Percentiles rank a stretch among this genome's conserved stretches.
Conservation (phyloP, 495 filamentous ascomycete species). For the Hyaloscypha bicolor region DNA sequence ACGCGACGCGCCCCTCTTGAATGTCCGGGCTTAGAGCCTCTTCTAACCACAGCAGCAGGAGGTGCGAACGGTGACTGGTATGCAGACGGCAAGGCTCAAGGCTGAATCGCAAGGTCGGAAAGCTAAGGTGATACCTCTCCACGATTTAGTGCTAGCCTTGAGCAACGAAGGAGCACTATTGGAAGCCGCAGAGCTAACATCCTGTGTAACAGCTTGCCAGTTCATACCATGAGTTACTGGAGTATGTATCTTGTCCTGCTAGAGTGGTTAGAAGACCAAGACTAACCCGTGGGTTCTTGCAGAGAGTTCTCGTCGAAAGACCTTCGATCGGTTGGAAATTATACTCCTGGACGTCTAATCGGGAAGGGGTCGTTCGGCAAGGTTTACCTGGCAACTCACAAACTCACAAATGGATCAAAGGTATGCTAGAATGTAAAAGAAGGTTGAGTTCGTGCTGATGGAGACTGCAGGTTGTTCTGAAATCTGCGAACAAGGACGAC, state of each 20-base stretch:
- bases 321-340: constrained; percentile 89
- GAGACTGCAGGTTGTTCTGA: constrained; percentile 80
- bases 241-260: constrained; percentile 59
- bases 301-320: constrained; percentile 96
- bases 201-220: constrained; percentile 73
- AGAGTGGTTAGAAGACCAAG: constrained; percentile 23
- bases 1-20: constrained; percentile 30
- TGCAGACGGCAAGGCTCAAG: constrained; percentile 70
- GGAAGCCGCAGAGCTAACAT: constrained; percentile 20
- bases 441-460: neutral
- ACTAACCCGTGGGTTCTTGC: constrained; percentile 24
- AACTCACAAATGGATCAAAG: constrained; percentile 98
- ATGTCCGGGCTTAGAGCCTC: constrained; percentile 29
- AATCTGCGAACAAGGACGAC: constrained; percentile 95
- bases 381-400: constrained; percentile 94
- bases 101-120: constrained; percentile 90
- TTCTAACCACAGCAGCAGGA: constrained; percentile 27
- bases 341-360: constrained; percentile 86
- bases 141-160: constrained; percentile 3
- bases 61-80: constrained; percentile 39
- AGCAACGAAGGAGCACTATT: constrained; percentile 20
- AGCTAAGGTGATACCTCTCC: constrained; percentile 69
- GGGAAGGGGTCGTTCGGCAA: constrained; percentile 98
- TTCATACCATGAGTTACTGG: constrained; percentile 93
- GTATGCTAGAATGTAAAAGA: constrained; percentile 48